Evolutionary conservation across 495 filamentous ascomycete genomes (phyloP), one percentile per base, ranked within the genome.

Genomic region (Apodospora peruviana): DNA sequence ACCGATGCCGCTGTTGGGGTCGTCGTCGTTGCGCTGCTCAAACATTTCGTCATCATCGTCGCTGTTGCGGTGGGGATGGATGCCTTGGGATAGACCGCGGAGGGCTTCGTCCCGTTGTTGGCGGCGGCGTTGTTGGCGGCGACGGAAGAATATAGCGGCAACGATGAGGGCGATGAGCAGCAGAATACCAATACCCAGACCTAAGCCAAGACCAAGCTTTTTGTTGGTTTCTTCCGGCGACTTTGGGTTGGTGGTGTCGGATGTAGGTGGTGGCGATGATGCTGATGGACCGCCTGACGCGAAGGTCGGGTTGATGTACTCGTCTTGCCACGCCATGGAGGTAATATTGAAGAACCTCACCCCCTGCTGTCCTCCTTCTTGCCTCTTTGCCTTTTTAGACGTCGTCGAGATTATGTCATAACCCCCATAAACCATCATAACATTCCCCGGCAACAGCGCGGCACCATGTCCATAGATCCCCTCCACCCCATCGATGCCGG

Each of bases 401-500:
- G 32, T 19, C 21, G 22, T 2, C 41, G 38, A 29, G 18, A 11
- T 8, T 22, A 95, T 94, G 9, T 59, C 70, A 52, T 87, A 90
- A 2, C 91, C 91, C 14, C 91, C 91, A 38, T 83, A 76, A 22
- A 95, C 70, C 85, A 96, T 87, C 87, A 97, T 88, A 0, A 95
- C 78, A 52, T 84, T 86, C 2, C 90, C 91, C 17, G 87, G 84
- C 14, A 97, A 76, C 74, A 96, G 79, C 4, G 73, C 78, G 4
- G 88, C 88, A 2, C 85, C 91, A 63, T 97, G 91, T 3, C 91
- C 91, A 59, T 87, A 94, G 3, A 94, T 69, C 0, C 88, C 90
- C 3, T 62, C 68, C 3, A 71, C 56, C 5, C 76, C 78, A 43
- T 73, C 65, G 2, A 63, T 50, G 8, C 10, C 8, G 2, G 78